Base-by-base conservation (phyloP, 257 asterid genomes). In the Galeopsis tetrahit region DNA sequence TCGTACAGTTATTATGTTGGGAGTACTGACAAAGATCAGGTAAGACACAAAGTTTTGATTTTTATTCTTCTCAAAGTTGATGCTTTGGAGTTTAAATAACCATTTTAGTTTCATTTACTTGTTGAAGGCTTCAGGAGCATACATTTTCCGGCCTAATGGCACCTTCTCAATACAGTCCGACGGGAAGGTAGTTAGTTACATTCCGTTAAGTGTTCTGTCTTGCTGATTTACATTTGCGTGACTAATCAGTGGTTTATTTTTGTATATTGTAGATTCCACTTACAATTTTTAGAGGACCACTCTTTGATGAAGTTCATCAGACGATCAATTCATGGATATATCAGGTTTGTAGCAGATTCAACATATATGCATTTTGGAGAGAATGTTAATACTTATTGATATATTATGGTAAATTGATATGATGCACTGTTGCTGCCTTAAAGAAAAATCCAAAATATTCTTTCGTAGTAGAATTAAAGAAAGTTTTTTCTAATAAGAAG, bases 251-350 rank as follows among this genome's bases (percentile, higher is more conserved):
- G 28, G 28, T 64, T 80, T 78, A 42, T 67, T 75, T 78, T 13
- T 53, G 7, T 67, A 15, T 67, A 42, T 62, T 63, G 72, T 84
- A 89, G 96, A 79, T 43, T 62, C 85, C 89, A 33, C 81, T 87
- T 43, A 87, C 83, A 72, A 85, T 94, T 79, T 72, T 84, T 4
- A 84, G 77, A 62, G 99, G 99, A 80, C 89, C 98, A 10, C 84
- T 94, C 48, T 85, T 74, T 53, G 98, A 94, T 70, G 99, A 94
- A 91, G 93, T 88, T 86, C 99, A 94, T 81, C 96, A 92, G 86
- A 82, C 38, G 70, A 74, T 94, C 10, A 85, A 67, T 80, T 80
- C 97, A n/a, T 91, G 98, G 99, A 82, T 91, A 79, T 88, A 82
- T 82, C 99, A 94, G 98, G 99, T 94, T 57, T 14, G 75, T 35